Base-by-base conservation (phyloP, 2,329 filamentous ascomycete genomes). In the Fusarium compactum region DNA sequence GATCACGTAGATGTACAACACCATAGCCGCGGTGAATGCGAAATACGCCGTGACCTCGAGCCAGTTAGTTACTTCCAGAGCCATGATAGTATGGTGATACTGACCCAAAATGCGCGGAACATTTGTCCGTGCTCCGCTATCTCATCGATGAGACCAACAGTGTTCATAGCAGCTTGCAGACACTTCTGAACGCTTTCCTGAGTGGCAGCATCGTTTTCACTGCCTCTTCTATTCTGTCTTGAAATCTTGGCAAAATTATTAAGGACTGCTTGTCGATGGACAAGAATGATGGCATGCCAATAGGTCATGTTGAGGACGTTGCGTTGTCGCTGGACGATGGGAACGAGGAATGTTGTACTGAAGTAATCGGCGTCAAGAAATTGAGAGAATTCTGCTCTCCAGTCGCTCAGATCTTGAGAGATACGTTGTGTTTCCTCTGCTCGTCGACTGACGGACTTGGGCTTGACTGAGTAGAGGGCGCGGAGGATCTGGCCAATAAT, bases 241-340 rank as follows among this genome's bases (percentile, higher is more conserved):
- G 71, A 73, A 0, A 73, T 54, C 2, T 66, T 48, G 3, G 71
- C 69, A 27, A 82, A 80, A 47, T 79, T 81, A 12, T 77, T 80
- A 0, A 81, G 58, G 1, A 83, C 71, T 15, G 79, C 80, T 7
- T 80, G 81, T 0, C 82, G 74, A 46, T 83, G 76, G 0, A 78
- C 79, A 5, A 83, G 77, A 8, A 84, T 81, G 15, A 79, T 75
- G 3, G 82, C 79, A 53, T 84, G 82, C 79, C 80, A 83, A 48
- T 80, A 83, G 2, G 82, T 78, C 6, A 83, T 62, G 43, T 82
- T 82, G 2, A 84, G 67, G 0, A 83, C 80, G 25, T 83, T 81
- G 0, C 80, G 77, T 55, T 84, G 82, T 0, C 82, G 76, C 52
- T 81, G 81, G 45, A 80, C 82, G 8, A 83, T 80, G 2, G 81